Base-by-base conservation (phyloP, 257 asterid species). In the Nicotiana knightiana region DNA sequence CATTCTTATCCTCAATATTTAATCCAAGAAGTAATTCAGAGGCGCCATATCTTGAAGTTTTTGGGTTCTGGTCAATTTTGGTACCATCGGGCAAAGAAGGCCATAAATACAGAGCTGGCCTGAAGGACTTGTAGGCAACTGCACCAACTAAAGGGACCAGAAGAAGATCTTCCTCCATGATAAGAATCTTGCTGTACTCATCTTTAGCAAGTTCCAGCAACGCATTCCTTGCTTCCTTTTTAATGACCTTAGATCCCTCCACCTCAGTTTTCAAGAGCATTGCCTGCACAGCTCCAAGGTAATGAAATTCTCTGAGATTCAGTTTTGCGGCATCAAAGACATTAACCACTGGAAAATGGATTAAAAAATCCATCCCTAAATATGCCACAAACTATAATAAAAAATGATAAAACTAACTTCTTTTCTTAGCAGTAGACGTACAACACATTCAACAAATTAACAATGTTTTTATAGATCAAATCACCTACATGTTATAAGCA, bases 41-140 rank as follows among this genome's bases (percentile, higher is more conserved):
- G 77, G 97, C 97, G 77, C 97, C 98, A 79, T 81, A 94, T 87
- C 87, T 89, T 48, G 98, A 93, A 89, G 96, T 89, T 84, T 87
- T 92, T 62, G 92, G 81, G 78, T 73, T 88, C 85, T 86, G 93
- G 71, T 93, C 91, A 63, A 92, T 84, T 81, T 83, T 80, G 9
- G 98, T 89, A 32, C 98, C 98, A 85, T 94, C 97, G 24, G 98
- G 97, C 82, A 94, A 91, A 83, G 97, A 90, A 81, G 97, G 97
- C 95, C 94, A 93, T n/a, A 95, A 89, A 82, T 94, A 80, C 67
- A 92, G 85, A 85, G 91, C 65, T 24, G 97, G 97, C 81, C 79
- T 89, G 75, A 93, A 93, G 67, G 96, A 89, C 83, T 90, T 91
- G 85, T 93, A 94, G 61, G 97, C 95, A 67, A 88, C 89, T 65